Evolutionary conservation across 306 rosid genomes (phyloP).

Genomic region (Coriaria nepalensis): DNA sequence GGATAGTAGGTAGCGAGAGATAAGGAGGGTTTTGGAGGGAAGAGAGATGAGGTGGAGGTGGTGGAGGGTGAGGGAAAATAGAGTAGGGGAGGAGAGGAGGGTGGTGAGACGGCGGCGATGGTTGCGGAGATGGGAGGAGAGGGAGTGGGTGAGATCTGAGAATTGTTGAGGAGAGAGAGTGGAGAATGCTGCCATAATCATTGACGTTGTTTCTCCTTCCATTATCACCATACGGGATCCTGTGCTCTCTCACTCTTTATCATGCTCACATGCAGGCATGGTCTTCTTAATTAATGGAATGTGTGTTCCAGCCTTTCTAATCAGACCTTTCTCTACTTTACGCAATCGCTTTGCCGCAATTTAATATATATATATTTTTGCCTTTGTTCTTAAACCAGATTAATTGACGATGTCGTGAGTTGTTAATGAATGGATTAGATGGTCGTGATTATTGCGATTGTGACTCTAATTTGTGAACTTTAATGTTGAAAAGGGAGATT

Average conservation of each 20-base stretch:
- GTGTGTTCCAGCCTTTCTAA: no score
- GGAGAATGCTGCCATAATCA: constrained; percentile 59
- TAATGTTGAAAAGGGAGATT: no score
- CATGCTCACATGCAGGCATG: no score
- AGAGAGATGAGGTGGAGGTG: constrained; percentile 64
- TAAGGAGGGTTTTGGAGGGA: constrained; percentile 46
- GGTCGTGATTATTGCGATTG: no score
- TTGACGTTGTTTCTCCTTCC: constrained; percentile 33
- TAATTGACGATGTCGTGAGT: no score
- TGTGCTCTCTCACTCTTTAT: constrained; percentile 21
- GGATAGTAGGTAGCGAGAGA: constrained; percentile 64
- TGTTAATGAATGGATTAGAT: no score
- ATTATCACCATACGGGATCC: constrained; percentile 34
- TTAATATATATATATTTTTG: no score
- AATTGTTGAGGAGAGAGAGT: constrained; percentile 50
- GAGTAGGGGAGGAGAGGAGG: constrained; percentile 58
- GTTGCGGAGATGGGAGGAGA: constrained; percentile 36
- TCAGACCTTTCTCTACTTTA: no score
- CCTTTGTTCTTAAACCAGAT: no score
- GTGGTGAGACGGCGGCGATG: constrained; percentile 48
- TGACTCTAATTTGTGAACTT: no score
- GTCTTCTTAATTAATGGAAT: no score
- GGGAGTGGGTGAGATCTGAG: constrained; percentile 45
- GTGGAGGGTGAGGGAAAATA: constrained; percentile 52
- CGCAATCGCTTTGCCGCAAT: no score